A percentile compares a stretch with the other conserved stretches of the same genome.
phyloP scores from a whole-genome alignment of 1,139 yeast species.

The Arxiozyma telluris region DNA sequence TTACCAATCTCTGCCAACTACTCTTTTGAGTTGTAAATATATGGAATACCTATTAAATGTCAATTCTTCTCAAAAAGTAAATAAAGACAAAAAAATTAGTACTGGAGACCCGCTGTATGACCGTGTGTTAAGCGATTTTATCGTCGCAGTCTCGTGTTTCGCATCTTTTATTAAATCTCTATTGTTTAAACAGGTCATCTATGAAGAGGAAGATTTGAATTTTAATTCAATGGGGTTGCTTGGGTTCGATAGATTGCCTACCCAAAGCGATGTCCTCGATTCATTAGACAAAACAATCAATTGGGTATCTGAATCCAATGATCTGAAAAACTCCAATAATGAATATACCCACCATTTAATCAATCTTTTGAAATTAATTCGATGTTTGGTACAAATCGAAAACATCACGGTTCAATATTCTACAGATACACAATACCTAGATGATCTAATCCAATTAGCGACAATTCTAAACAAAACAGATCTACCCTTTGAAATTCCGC shows the following conservation, averaged over 20 bases:
- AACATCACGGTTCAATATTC: slow-evolving; percentile 9
- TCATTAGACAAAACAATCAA: slow-evolving; percentile 11
- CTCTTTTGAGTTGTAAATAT: slow-evolving; percentile 57
- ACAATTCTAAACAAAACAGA: slow-evolving; percentile 2
- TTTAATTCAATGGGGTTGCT: slow-evolving; percentile 50
- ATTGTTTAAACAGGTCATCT: slow-evolving; percentile 49
- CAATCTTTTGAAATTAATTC: slow-evolving; percentile 12
- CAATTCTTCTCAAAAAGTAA: background rate
- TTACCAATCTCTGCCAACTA: slow-evolving; percentile 48
- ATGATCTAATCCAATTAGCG: slow-evolving; percentile 10
- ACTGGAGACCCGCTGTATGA: slow-evolving; percentile 35
- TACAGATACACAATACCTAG: slow-evolving; percentile 9
- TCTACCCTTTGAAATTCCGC: slow-evolving; percentile 18
- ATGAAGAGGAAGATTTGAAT: slow-evolving; percentile 69
- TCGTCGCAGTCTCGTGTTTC: slow-evolving; percentile 45
- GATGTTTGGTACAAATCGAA: slow-evolving; percentile 15
- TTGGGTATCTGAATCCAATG: background rate
- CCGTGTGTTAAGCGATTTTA: slow-evolving; percentile 39
- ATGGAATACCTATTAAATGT: slow-evolving; percentile 42
- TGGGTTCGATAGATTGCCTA: slow-evolving; percentile 21
- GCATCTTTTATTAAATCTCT: slow-evolving; percentile 42
- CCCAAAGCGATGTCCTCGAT: slow-evolving; percentile 7
- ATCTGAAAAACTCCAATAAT: background rate
- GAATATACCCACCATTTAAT: slow-evolving; percentile 8
- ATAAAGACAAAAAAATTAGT: background rate